Evolutionary conservation across 2,329 filamentous ascomycete species (phyloP).

Genomic region (Hypoxylon sp.): DNA sequence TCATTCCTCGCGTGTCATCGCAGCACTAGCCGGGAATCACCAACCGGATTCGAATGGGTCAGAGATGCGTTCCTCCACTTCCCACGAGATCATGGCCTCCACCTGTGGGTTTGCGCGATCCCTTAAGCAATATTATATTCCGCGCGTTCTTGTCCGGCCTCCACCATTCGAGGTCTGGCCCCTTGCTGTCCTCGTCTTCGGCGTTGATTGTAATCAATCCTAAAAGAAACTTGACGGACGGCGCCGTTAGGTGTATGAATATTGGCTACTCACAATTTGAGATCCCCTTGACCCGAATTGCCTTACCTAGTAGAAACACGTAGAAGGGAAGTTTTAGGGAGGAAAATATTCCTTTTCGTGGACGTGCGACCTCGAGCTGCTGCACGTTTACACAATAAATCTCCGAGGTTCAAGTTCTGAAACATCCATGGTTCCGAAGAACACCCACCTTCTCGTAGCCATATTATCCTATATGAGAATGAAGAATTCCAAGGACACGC

Average conservation of each 20-base stretch:
- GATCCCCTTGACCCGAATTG: background rate
- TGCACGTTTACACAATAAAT: constrained; percentile 38
- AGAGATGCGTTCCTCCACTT: constrained; percentile 32
- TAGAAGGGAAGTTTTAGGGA: background rate
- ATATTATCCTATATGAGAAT: background rate
- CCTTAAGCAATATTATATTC: constrained; percentile 35
- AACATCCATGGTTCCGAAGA: constrained; percentile 18
- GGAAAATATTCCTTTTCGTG: constrained; percentile 10
- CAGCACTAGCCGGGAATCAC: constrained; percentile 33
- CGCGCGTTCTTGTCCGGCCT: constrained; percentile 23
- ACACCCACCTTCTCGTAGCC: constrained; percentile 10
- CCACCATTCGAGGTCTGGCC: constrained; percentile 14
- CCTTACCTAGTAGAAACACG: constrained; percentile 3
- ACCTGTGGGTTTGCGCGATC: constrained; percentile 29
- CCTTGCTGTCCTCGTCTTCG: constrained; percentile 16
- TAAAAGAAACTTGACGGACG: background rate
- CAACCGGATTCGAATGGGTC: constrained; percentile 35
- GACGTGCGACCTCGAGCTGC: constrained; percentile 17
- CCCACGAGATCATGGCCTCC: constrained; percentile 40
- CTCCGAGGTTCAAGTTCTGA: constrained; percentile 37
- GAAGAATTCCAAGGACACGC: background rate
- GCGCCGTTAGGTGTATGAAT: background rate
- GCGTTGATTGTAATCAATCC: constrained; percentile 10
- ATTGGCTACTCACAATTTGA: background rate
- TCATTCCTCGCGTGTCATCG: constrained; percentile 38